Evolutionary conservation across 768 basidiomycete species (phyloP).

Genomic region (Lentinula detonsa): DNA sequence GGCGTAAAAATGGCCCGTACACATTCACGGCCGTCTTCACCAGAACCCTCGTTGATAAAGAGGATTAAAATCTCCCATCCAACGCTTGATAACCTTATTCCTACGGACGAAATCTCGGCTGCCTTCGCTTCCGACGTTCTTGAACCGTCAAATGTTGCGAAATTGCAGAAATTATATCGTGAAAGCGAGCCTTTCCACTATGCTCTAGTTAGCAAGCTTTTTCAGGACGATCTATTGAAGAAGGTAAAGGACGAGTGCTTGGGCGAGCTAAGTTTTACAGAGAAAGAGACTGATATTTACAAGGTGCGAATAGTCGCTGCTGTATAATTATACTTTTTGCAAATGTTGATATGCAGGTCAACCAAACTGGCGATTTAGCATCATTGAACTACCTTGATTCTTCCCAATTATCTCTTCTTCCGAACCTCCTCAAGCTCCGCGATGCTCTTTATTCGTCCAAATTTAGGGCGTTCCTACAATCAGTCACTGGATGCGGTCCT

Average conservation of each 20-base stretch:
- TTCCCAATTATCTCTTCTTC: conserved; percentile 72
- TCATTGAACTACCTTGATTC: conserved; percentile 84
- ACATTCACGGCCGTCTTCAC: conserved; percentile 41
- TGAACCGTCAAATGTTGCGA: conserved; percentile 46
- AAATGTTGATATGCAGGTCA: conserved; percentile 50
- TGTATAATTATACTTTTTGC: conserved; percentile 3
- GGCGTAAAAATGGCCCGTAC: conserved; percentile 34
- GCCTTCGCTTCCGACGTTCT: conserved; percentile 53
- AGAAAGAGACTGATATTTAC: conserved; percentile 99
- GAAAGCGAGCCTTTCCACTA: conserved; percentile 74
- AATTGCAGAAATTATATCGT: conserved; percentile 50
- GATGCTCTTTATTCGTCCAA: conserved; percentile 84
- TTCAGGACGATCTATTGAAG: conserved; percentile 76
- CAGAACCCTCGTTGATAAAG: conserved; percentile 22
- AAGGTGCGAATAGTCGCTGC: conserved; percentile 46
- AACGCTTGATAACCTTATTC: conserved; percentile 7
- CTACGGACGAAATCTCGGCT: conserved; percentile 23
- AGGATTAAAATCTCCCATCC: conserved; percentile 23
- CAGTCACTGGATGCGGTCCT: conserved; percentile 89
- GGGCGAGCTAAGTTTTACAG: conserved; percentile 71
- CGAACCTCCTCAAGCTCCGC: conserved; percentile 74
- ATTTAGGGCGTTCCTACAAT: conserved; percentile 78
- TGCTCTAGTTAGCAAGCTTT: conserved; percentile 72
- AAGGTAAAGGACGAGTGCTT: conserved; percentile 83
- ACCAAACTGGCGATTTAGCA: conserved; percentile 95